Base-by-base conservation (phyloP, 202 grass and related monocot species). In the Alloteropsis angusta region DNA sequence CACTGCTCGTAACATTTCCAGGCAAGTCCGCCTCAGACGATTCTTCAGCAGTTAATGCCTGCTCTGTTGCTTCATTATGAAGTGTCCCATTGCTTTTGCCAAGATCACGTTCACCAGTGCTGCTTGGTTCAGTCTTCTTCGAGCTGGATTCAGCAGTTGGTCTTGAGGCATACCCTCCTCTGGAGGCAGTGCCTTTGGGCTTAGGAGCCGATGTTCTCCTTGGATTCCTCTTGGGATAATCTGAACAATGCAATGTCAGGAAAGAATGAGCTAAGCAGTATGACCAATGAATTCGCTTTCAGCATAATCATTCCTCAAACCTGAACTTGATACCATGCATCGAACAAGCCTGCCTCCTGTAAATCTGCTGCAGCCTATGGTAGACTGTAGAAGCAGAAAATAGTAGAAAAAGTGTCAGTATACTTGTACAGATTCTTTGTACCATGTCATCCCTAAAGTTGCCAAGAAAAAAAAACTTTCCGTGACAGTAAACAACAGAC, bases 291-390 rank as follows among this genome's bases (percentile, higher is more conserved):
- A 77, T 5, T 64, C 21, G 50, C 39, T 65, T 80, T 5, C 38
- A 36, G 76, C 22, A 71, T 23, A 77, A 49, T 56, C 60, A 11
- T 57, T 49, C 78, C 9, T 79, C 75, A 59, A 68, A 95, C 92
- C 92, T 93, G 87, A 89, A 82, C 90, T 89, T 62, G 90, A 85
- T 34, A 81, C 84, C 78, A 83, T 64, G 60, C 77, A 86, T 15
- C 81, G 82, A 60, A 87, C 71, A 49, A 81, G 14, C 66, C 50
- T 76, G 71, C 76, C 85, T 89, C 87, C 80, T 62, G 49, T 83
- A 60, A 90, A 72, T 80, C 81, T 79, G 78, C 67, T 68, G 62
- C 69, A 87, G 45, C 76, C 65, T 12, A 88, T 16, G 18, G 70
- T 67, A 65, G 84, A 72, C 92, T 95, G 81, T 37, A 77, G 60